Conservation (phyloP, 73 alveolate genomes). For the Tetrahymena elliotti region DNA sequence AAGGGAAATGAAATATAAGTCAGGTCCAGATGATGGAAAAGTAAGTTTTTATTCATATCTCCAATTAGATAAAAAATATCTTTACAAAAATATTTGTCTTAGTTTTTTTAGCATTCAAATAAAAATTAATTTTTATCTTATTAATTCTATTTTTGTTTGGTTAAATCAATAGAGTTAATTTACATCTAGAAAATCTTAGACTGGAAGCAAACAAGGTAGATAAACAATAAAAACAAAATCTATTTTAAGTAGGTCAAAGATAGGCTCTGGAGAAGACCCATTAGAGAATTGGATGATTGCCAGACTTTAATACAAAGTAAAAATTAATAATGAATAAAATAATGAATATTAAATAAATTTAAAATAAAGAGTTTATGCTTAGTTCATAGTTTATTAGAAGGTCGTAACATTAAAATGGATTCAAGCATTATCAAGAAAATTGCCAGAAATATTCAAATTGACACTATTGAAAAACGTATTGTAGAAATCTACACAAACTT, state of each 20-base stretch:
- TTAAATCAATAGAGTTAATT: not conserved
- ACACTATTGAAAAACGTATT: not conserved
- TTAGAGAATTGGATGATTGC: not conserved
- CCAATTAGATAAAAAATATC: not conserved
- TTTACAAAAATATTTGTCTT: not conserved
- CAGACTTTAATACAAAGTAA: not conserved
- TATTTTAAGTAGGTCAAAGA: not conserved
- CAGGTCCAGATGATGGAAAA: conserved; percentile 10
- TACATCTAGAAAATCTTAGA: not conserved
- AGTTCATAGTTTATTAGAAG: not conserved
- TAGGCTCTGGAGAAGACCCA: not conserved
- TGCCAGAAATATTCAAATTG: not conserved
- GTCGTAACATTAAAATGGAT: not conserved
- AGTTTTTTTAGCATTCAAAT: no score
- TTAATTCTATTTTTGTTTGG: no score
- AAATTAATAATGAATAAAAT: not conserved
- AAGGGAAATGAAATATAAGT: conserved; percentile 7
- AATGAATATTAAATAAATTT: not conserved
- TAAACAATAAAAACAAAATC: not conserved
- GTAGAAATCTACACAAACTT: not conserved
- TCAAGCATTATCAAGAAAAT: not conserved
- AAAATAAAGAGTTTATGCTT: not conserved
- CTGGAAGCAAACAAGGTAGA: not conserved
- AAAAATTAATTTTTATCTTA: no score
- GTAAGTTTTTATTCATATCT: not conserved